phyloP scores from a whole-genome alignment of 1,284 basidiomycete genomes.

The Chalciporus piperatoides region DNA sequence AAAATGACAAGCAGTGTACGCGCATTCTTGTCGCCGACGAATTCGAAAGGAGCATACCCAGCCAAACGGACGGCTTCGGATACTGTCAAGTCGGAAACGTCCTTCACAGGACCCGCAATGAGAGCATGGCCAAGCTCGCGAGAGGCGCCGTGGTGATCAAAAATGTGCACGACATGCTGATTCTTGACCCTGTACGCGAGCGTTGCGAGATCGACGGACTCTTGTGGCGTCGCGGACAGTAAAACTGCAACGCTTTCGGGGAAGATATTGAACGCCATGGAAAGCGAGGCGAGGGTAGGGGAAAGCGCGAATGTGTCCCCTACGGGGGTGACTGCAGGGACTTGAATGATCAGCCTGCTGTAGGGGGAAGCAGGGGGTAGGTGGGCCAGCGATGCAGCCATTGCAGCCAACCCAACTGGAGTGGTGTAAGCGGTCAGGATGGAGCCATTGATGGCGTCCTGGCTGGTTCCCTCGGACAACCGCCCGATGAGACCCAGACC shows the following conservation, averaged over 20 bases:
- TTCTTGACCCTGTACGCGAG: constrained; percentile 61
- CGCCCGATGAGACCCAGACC: constrained; percentile 82
- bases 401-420: constrained; percentile 69
- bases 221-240: constrained; percentile 77
- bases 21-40: constrained; percentile 58
- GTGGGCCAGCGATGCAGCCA: constrained; percentile 68
- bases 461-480: constrained; percentile 73
- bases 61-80: constrained; percentile 47
- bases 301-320: constrained; percentile 67
- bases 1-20: constrained; percentile 57
- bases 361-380: constrained; percentile 58
- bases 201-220: constrained; percentile 69
- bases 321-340: constrained; percentile 66
- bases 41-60: constrained; percentile 67
- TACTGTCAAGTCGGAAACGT: constrained; percentile 34
- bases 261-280: constrained; percentile 56
- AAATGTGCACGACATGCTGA: constrained; percentile 72
- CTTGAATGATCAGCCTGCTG: constrained; percentile 73
- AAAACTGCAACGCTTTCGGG: constrained; percentile 72
- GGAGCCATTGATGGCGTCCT: constrained; percentile 52
- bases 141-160: constrained; percentile 69
- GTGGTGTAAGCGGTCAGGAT: constrained; percentile 76
- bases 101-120: constrained; percentile 27
- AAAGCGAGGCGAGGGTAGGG: constrained; percentile 67
- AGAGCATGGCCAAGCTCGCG: constrained; percentile 66